Evolutionary conservation across 2,329 filamentous ascomycete species (phyloP).

Genomic region (Exophiala alcalophila): DNA sequence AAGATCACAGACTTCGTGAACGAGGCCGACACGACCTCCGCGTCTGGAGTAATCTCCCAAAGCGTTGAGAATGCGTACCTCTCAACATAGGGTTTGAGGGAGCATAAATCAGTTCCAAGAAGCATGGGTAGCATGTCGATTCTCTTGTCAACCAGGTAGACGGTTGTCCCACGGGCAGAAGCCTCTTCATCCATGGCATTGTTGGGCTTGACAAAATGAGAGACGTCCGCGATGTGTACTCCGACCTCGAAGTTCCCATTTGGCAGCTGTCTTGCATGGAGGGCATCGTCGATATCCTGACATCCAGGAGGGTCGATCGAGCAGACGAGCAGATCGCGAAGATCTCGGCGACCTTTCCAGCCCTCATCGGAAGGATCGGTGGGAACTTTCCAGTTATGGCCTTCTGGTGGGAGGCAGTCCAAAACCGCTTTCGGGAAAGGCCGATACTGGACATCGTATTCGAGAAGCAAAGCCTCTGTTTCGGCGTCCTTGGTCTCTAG

Average conservation of each 20-base stretch:
- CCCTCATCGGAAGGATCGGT: slow-evolving; percentile 73
- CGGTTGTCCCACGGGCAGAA: slow-evolving; percentile 88
- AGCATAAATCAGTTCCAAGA: slow-evolving; percentile 92
- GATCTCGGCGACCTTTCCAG: slow-evolving; percentile 80
- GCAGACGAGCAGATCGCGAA: slow-evolving; percentile 84
- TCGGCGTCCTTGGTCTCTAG: slow-evolving; percentile 96
- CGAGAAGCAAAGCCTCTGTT: slow-evolving; percentile 87
- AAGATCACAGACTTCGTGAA: slow-evolving; percentile 99
- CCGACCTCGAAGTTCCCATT: slow-evolving; percentile 96
- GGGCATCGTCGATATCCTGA: slow-evolving; percentile 96
- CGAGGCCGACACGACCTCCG: slow-evolving; percentile 76
- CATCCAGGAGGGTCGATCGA: slow-evolving; percentile 96
- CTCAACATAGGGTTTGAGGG: slow-evolving; percentile 96
- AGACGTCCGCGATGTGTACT: slow-evolving; percentile 99
- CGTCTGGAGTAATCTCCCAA: slow-evolving; percentile 84
- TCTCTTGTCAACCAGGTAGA: slow-evolving; percentile 97
- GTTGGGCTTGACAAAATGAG: slow-evolving; percentile 94
- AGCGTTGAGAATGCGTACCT: slow-evolving; percentile 80
- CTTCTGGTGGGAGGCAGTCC: slow-evolving; percentile 86
- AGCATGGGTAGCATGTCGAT: slow-evolving; percentile 99
- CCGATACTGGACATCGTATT: slow-evolving; percentile 96
- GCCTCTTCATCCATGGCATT: slow-evolving; percentile 97
- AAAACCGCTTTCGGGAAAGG: slow-evolving; percentile 95
- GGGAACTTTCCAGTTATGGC: slow-evolving; percentile 91
- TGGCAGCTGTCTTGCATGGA: slow-evolving; percentile 78